These are phyloP conservation scores for Aspergillus ruber DNA, from an alignment of 2,329 filamentous ascomycete genomes.

Conservation along the genomic window DNA sequence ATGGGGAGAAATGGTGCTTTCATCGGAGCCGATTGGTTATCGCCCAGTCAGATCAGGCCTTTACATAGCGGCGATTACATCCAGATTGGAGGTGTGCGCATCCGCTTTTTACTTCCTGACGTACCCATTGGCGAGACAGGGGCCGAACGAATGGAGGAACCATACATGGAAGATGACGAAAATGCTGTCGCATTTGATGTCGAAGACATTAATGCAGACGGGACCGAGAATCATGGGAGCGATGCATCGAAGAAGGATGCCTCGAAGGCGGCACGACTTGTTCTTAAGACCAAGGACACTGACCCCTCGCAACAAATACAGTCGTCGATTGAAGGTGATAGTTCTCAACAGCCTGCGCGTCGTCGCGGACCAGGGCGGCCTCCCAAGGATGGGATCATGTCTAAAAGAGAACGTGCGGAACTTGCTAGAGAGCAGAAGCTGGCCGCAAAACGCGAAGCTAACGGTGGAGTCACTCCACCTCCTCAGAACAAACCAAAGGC, in stretches of 20 bases:
- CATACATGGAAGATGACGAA: conserved; percentile 29
- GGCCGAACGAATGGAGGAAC: conserved; percentile 41
- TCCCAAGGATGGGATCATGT: conserved; percentile 62
- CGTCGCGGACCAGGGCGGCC: conserved; percentile 55
- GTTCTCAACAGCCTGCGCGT: conserved; percentile 32
- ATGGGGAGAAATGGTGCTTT: conserved; percentile 55
- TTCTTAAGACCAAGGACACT: conserved; percentile 24
- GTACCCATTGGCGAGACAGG: conserved; percentile 44
- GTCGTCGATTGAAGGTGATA: conserved; percentile 31
- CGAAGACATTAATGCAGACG: conserved; percentile 35
- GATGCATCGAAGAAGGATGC: conserved; percentile 21
- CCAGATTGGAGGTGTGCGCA: conserved; percentile 52
- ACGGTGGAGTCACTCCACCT: conserved; percentile 41
- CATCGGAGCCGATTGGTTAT: conserved; percentile 46
- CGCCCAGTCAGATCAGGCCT: conserved; percentile 40
- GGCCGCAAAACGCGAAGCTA: conserved; percentile 41
- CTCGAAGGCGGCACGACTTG: conserved; percentile 22
- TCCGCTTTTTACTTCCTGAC: conserved; percentile 52
- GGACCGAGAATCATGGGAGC: conserved; percentile 19
- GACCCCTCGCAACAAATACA: conserved; percentile 18
- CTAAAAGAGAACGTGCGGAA: conserved; percentile 55
- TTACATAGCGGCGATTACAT: conserved; percentile 55
- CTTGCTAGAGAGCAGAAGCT: conserved; percentile 49
- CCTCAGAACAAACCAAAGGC: conserved; percentile 11
- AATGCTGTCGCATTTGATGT: conserved; percentile 32